Percentiles rank a stretch among this genome's conserved stretches.
These are phyloP conservation scores for Hygrophoropsis aurantiaca DNA, from an alignment of 768 basidiomycete species.

Conservation along the genomic window DNA sequence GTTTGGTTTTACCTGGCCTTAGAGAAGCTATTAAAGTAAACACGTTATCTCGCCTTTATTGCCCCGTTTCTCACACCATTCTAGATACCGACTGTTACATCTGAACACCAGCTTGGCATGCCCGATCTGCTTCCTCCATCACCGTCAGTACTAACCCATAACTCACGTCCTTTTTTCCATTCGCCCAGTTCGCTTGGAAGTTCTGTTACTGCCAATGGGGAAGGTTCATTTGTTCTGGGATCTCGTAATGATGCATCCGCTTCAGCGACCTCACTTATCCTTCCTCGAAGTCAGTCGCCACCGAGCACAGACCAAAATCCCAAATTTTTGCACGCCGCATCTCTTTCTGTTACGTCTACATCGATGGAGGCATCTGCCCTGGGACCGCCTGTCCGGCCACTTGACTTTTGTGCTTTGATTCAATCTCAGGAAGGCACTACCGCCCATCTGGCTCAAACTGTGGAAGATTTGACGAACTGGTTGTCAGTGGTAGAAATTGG, in stretches of 20 bases:
- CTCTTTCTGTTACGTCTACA: slow-evolving; percentile 34
- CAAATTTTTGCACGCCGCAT: slow-evolving; percentile 27
- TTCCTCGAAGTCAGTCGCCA: slow-evolving; percentile 31
- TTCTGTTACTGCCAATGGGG: slow-evolving; percentile 18
- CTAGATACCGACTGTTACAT: slow-evolving; percentile 65
- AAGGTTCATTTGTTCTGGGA: slow-evolving; percentile 18
- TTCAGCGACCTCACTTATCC: slow-evolving; percentile 41
- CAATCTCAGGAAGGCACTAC: slow-evolving; percentile 60
- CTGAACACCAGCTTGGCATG: slow-evolving; percentile 69
- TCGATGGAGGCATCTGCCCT: slow-evolving; percentile 23
- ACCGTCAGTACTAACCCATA: slow-evolving; percentile 47
- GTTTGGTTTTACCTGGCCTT: slow-evolving; percentile 52
- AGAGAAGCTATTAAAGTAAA: slow-evolving; percentile 74
- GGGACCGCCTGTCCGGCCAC: slow-evolving; percentile 55
- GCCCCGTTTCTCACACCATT: slow-evolving; percentile 4
- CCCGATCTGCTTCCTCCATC: slow-evolving; percentile 74
- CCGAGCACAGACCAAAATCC: slow-evolving; percentile 21
- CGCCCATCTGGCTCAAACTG: slow-evolving; percentile 65
- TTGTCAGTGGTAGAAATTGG: slow-evolving; percentile 73
- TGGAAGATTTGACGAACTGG: slow-evolving; percentile 78
- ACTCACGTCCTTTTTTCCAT: slow-evolving; percentile 34
- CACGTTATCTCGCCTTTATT: neutral
- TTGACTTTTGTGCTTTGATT: slow-evolving; percentile 65
- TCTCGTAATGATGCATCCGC: slow-evolving; percentile 32
- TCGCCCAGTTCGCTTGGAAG: slow-evolving; percentile 39